Percentiles rank a stretch among this genome's conserved stretches.
Conservation (phyloP, 306 rosid species). For the Datisca glomerata region DNA sequence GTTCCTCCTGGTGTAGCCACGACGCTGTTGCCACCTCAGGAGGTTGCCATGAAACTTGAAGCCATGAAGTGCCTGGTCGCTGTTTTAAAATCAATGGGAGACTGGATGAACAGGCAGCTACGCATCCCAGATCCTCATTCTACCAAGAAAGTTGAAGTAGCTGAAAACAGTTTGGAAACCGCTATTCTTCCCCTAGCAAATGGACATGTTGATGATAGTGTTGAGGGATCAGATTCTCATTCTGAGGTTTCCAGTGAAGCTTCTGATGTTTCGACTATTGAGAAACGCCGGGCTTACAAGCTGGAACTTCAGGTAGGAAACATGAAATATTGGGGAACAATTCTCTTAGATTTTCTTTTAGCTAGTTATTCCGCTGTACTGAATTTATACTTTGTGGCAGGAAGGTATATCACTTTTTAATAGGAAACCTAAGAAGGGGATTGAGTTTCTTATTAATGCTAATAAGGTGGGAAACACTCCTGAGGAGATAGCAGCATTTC, state of each 20-base stretch:
- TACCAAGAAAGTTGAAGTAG: constrained; percentile 43
- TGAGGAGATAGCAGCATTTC: constrained; percentile 87
- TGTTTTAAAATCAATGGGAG: constrained; percentile 77
- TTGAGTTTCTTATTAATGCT: constrained; percentile 91
- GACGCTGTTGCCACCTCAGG: constrained; percentile 89
- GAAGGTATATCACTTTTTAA: constrained; percentile 99
- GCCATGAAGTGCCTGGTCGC: constrained; percentile 91
- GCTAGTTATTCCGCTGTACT: constrained; percentile 13
- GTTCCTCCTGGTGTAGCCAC: constrained; percentile 88
- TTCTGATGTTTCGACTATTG: constrained; percentile 77
- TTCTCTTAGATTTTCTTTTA: neutral
- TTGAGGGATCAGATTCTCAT: constrained; percentile 70
- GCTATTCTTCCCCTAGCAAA: constrained; percentile 45
- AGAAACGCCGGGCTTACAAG: constrained; percentile 96
- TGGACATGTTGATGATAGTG: constrained; percentile 69
- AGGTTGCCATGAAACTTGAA: constrained; percentile 76
- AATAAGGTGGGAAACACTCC: constrained; percentile 92
- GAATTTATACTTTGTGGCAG: constrained; percentile 71
- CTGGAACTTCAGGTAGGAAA: constrained; percentile 89
- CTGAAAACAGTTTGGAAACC: constrained; percentile 37
- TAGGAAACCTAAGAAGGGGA: constrained; percentile 93
- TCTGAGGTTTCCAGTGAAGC: constrained; percentile 67
- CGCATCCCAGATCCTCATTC: constrained; percentile 80
- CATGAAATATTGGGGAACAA: constrained; percentile 8
- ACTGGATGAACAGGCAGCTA: constrained; percentile 91